Evolutionary conservation across 2,329 filamentous ascomycete species (phyloP).

Genomic region (Lasiodiplodia sp.): DNA sequence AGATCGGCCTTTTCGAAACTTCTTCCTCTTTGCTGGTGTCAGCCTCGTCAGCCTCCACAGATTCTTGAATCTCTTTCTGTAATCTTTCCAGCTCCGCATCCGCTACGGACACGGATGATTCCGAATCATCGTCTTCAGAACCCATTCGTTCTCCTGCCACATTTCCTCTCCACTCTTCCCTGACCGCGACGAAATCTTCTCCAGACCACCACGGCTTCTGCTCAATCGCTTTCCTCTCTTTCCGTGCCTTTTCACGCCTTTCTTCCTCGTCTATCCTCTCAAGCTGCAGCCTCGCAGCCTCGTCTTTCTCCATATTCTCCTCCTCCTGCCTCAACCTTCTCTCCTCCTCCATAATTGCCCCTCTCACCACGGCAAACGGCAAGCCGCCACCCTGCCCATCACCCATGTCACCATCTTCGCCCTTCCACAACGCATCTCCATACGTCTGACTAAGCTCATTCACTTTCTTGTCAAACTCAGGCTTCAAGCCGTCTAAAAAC

Average conservation of each 20-base stretch:
- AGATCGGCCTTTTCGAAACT: not conserved
- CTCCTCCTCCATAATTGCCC: slow-evolving; percentile 2
- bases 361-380: slow-evolving; percentile 2
- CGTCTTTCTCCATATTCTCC: not conserved
- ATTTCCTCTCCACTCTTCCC: not conserved
- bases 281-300: not conserved
- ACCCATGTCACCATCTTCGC: not conserved
- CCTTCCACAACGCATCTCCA: slow-evolving; percentile 1
- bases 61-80: not conserved
- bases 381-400: not conserved
- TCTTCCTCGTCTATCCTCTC: not conserved
- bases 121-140: not conserved
- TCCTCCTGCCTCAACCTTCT: not conserved
- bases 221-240: not conserved
- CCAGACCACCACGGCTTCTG: not conserved
- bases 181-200: not conserved
- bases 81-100: not conserved
- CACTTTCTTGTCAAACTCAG: not conserved
- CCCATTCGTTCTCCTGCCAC: not conserved
- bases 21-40: not conserved
- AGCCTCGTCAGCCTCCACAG: not conserved
- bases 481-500: not conserved
- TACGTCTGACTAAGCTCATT: not conserved
- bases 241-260: not conserved
- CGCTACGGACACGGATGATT: not conserved